A percentile compares a stretch with the other conserved stretches of the same genome.
These are phyloP conservation scores for Fusarium sp. DNA, from an alignment of 2,329 filamentous ascomycete species.

Conservation along the genomic window DNA sequence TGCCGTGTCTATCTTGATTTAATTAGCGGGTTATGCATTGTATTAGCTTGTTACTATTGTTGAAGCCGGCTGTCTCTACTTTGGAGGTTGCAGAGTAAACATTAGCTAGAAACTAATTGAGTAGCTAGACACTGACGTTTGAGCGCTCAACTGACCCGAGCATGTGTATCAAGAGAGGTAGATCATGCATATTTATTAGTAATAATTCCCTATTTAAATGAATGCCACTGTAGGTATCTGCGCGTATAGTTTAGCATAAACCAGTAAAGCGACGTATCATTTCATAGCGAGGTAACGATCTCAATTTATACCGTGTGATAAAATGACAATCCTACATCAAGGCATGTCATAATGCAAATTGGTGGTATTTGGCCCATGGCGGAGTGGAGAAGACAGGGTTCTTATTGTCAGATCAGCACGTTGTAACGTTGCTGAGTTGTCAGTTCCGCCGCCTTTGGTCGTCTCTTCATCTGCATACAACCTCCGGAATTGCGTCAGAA, in stretches of 20 bases:
- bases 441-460: not conserved
- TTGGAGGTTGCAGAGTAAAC: too few relatives aligned
- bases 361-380: not conserved
- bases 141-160: too few relatives aligned
- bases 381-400: not conserved
- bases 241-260: not conserved
- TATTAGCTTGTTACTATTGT: too few relatives aligned
- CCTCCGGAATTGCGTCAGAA: rapidly evolving
- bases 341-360: not conserved
- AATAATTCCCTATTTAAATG: not conserved
- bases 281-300: not conserved
- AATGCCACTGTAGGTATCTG: rapidly evolving
- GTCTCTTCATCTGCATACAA: too few relatives aligned
- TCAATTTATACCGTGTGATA: not conserved
- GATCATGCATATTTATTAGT: too few relatives aligned
- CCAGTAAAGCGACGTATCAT: not conserved
- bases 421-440: not conserved
- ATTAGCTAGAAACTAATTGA: too few relatives aligned
- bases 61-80: too few relatives aligned
- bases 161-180: too few relatives aligned
- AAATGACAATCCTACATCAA: not conserved
- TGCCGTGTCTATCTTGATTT: too few relatives aligned
- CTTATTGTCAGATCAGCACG: not conserved
- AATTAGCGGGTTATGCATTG: too few relatives aligned
- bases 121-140: too few relatives aligned